phyloP scores from a whole-genome alignment of 345 rosid genomes.

The Euphorbia peplus region DNA sequence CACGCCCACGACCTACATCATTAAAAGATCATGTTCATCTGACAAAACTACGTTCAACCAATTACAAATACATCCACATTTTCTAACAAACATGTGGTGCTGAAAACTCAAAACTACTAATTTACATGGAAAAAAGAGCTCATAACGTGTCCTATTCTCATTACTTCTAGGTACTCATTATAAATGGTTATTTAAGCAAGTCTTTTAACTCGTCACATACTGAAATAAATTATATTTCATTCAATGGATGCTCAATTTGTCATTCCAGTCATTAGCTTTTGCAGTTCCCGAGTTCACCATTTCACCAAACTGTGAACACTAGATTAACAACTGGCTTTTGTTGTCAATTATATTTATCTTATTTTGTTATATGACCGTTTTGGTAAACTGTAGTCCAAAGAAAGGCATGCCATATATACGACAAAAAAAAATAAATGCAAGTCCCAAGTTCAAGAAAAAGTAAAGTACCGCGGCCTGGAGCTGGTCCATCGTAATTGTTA shows the following conservation, averaged over 20 bases:
- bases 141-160: not conserved
- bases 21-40: not conserved
- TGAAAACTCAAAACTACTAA: not conserved
- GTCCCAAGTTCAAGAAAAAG: too few relatives aligned
- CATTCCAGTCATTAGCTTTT: not conserved
- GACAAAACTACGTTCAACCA: not conserved
- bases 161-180: not conserved
- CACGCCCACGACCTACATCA: constrained; percentile 22
- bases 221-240: too few relatives aligned
- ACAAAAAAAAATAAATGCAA: too few relatives aligned
- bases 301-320: not conserved
- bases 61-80: not conserved
- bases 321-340: not conserved
- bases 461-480: constrained; percentile 21
- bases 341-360: not conserved
- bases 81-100: not conserved
- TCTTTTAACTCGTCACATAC: too few relatives aligned
- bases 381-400: not conserved
- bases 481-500: constrained; percentile 49
- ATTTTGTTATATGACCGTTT: not conserved
- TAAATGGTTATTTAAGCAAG: not conserved
- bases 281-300: not conserved
- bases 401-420: not conserved
- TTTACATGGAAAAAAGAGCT: not conserved
- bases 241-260: not conserved